Conservation (phyloP, 805 yeast genomes). For the Suhomyces sp. region DNA sequence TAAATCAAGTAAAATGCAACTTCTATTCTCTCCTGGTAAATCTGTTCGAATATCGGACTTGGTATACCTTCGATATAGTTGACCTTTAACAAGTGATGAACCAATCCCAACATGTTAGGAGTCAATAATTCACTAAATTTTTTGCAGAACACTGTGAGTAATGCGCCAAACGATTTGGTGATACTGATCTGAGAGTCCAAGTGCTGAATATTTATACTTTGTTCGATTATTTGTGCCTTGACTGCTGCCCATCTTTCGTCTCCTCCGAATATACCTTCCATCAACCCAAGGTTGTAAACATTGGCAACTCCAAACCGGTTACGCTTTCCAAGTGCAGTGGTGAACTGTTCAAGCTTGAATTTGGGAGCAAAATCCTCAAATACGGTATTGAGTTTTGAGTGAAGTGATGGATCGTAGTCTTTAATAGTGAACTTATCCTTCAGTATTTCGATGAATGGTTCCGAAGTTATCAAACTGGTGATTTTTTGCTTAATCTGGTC, state of each 20-base stretch:
- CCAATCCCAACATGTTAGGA: constrained; percentile 31
- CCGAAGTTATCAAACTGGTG: constrained; percentile 36
- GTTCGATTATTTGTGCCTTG: constrained; percentile 50
- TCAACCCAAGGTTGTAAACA: constrained; percentile 56
- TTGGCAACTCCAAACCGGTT: constrained; percentile 52
- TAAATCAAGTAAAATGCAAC: constrained; percentile 55
- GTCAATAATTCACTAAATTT: constrained; percentile 29
- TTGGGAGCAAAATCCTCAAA: constrained; percentile 51
- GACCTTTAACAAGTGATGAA: constrained; percentile 48
- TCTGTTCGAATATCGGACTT: constrained; percentile 44
- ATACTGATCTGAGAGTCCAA: constrained; percentile 64
- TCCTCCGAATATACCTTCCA: constrained; percentile 56
- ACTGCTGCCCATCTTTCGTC: constrained; percentile 39
- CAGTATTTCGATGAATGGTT: constrained; percentile 30
- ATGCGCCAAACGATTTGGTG: constrained; percentile 76
- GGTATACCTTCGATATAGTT: constrained; percentile 52
- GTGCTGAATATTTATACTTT: constrained; percentile 62
- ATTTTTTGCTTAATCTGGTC: constrained; percentile 42
- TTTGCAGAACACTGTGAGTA: constrained; percentile 64
- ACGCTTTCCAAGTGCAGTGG: constrained; percentile 40
- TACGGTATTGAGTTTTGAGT: constrained; percentile 40
- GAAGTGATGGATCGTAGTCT: constrained; percentile 47
- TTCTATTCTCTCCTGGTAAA: constrained; percentile 64
- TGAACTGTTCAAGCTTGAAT: constrained; percentile 50
- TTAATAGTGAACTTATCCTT: constrained; percentile 38